Conservation (phyloP, 1,284 basidiomycete species). For the Boletus subluridellus region DNA sequence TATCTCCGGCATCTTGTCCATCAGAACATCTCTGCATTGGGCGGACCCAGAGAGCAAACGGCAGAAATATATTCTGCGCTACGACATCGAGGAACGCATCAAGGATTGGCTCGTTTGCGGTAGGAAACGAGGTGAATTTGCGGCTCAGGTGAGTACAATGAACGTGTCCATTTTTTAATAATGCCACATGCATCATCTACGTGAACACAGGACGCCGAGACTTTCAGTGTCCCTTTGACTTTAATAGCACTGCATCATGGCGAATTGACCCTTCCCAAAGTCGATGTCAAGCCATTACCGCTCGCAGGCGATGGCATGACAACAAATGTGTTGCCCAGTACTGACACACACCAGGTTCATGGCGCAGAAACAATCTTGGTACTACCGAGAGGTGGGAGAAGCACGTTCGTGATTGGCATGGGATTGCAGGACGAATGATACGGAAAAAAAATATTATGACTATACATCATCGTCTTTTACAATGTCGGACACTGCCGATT, state of each 20-base stretch:
- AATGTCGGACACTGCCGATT: background rate
- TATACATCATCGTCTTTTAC: background rate
- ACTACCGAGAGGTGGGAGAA: conserved; percentile 72
- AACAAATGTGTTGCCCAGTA: conserved; percentile 55
- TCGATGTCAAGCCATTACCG: conserved; percentile 60
- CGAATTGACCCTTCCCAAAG: conserved; percentile 64
- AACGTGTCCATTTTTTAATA: background rate
- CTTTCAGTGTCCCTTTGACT: conserved; percentile 57
- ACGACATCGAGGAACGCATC: conserved; percentile 71
- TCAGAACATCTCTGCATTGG: conserved; percentile 76
- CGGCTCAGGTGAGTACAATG: conserved; percentile 50
- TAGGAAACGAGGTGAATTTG: conserved; percentile 72
- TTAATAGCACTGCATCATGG: conserved; percentile 78
- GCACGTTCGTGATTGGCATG: conserved; percentile 74
- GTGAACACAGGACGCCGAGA: conserved; percentile 51
- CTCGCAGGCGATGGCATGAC: conserved; percentile 49
- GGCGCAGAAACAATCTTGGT: conserved; percentile 73
- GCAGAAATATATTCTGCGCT: conserved; percentile 56
- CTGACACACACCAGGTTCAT: conserved; percentile 71
- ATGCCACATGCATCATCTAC: conserved; percentile 4
- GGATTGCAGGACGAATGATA: conserved; percentile 36
- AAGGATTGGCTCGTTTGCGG: conserved; percentile 83
- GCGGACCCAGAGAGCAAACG: conserved; percentile 44
- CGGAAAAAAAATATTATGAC: background rate
- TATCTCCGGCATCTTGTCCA: conserved; percentile 58